Conservation (phyloP, 495 filamentous ascomycete species). For the Pyronema domesticum region DNA sequence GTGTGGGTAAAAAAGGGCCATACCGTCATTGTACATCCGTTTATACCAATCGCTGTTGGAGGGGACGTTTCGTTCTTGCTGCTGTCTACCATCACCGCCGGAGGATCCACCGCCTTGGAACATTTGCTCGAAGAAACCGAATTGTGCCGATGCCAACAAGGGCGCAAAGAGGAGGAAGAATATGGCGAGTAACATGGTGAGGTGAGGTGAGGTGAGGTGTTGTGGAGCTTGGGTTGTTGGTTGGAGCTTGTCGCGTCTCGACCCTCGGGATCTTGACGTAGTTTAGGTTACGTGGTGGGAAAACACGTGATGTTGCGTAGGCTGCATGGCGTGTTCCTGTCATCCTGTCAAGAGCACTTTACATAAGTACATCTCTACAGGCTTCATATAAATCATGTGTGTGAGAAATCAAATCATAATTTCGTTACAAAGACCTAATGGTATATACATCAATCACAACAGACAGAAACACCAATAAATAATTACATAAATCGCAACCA, state of each 20-base stretch:
- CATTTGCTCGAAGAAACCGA: conserved; percentile 52
- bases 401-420: no score
- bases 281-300: neutral
- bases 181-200: neutral
- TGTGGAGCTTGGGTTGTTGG: neutral
- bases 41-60: conserved; percentile 51
- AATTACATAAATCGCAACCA: no score
- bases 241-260: neutral
- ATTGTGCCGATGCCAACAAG: conserved; percentile 34
- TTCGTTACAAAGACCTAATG: no score
- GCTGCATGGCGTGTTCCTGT: neutral
- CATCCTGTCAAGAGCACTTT: no score
- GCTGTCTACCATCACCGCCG: conserved; percentile 27
- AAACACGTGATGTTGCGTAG: neutral
- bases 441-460: neutral
- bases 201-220: neutral
- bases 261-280: neutral
- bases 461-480: no score
- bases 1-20: conserved; percentile 9
- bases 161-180: neutral
- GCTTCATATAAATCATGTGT: no score
- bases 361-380: no score
- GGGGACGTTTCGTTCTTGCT: conserved; percentile 40
- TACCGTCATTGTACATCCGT: conserved; percentile 41
- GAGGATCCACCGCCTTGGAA: conserved; percentile 33